Percentiles rank a stretch among this genome's conserved stretches.
Evolutionary conservation across 2,329 filamentous ascomycete species (phyloP).

Genomic region (Arthrinium phaeospermum): DNA sequence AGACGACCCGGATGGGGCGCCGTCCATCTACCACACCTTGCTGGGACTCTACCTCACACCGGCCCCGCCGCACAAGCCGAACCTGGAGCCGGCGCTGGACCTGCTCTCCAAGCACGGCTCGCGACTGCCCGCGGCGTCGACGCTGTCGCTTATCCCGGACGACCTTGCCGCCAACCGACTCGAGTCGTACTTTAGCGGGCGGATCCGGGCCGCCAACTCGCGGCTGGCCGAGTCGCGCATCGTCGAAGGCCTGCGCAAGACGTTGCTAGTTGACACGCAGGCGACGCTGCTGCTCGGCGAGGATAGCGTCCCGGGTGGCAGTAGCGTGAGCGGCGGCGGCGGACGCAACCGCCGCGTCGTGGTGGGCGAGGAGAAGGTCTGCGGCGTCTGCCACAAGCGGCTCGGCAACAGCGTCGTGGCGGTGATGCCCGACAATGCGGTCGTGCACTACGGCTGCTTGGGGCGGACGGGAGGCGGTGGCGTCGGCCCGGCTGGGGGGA

Average conservation of each 20-base stretch:
- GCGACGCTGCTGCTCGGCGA: conserved; percentile 76
- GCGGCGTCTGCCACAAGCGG: conserved; percentile 90
- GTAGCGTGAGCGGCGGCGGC: conserved; percentile 47
- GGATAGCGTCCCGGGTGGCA: conserved; percentile 42
- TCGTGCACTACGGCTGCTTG: conserved; percentile 83
- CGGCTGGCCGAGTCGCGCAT: conserved; percentile 82
- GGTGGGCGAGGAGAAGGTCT: conserved; percentile 86
- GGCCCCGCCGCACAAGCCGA: conserved; percentile 71
- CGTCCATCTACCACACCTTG: conserved; percentile 90
- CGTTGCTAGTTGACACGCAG: conserved; percentile 79
- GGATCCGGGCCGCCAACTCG: conserved; percentile 85
- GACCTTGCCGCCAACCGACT: conserved; percentile 78
- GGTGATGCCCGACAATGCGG: conserved; percentile 81
- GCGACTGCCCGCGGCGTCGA: conserved; percentile 84
- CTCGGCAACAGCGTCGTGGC: conserved; percentile 90
- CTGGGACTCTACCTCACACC: conserved; percentile 89
- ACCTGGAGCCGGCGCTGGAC: conserved; percentile 79
- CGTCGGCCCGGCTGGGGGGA: conserved; percentile 39
- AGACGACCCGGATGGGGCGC: conserved; percentile 54
- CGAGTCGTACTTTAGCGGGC: conserved; percentile 88
- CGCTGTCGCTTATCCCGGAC: conserved; percentile 83
- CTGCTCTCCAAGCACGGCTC: conserved; percentile 93
- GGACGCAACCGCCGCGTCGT: conserved; percentile 71
- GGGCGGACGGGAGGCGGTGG: conserved; percentile 43
- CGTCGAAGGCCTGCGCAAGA: conserved; percentile 75